Conservation (phyloP, 805 yeast genomes). For the Candida fluviatilis region DNA sequence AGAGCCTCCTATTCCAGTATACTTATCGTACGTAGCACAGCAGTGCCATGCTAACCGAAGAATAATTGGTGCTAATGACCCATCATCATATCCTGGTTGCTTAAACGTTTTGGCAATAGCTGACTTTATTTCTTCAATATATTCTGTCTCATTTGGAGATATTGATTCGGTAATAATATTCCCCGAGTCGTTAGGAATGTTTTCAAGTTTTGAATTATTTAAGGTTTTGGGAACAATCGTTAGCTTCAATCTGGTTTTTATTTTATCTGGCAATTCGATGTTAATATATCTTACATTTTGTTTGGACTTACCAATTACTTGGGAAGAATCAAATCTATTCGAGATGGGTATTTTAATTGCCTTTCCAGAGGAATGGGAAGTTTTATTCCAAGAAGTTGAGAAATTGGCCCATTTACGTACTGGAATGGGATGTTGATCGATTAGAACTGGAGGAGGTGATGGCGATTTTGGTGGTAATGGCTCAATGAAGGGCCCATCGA, state of each 20-base stretch:
- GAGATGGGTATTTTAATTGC: conserved; percentile 1
- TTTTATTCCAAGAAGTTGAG: conserved; percentile 1
- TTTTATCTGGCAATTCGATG: conserved; percentile 8
- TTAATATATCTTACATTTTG: conserved; percentile 3
- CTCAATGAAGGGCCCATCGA: background rate
- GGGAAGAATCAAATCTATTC: background rate
- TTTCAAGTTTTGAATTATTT: background rate
- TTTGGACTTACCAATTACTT: conserved; percentile 1
- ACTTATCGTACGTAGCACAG: conserved; percentile 72
- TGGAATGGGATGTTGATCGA: background rate
- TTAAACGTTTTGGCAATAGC: conserved; percentile 32
- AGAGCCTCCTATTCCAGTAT: conserved; percentile 56
- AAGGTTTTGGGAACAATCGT: conserved; percentile 6
- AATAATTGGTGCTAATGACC: conserved; percentile 72
- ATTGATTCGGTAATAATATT: conserved; percentile 8
- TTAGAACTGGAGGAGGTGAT: background rate
- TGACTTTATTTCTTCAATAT: conserved; percentile 19
- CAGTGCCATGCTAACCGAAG: conserved; percentile 85
- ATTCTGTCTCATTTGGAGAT: conserved; percentile 9
- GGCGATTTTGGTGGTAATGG: background rate
- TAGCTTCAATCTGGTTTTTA: conserved; percentile 5
- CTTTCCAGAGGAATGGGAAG: background rate
- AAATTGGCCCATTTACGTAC: background rate
- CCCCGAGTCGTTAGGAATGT: background rate
- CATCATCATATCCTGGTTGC: conserved; percentile 52